Percentiles rank a stretch among this genome's conserved stretches.
Evolutionary conservation across 2,329 filamentous ascomycete species (phyloP).

Genomic region (Akanthomyces muscarius): DNA sequence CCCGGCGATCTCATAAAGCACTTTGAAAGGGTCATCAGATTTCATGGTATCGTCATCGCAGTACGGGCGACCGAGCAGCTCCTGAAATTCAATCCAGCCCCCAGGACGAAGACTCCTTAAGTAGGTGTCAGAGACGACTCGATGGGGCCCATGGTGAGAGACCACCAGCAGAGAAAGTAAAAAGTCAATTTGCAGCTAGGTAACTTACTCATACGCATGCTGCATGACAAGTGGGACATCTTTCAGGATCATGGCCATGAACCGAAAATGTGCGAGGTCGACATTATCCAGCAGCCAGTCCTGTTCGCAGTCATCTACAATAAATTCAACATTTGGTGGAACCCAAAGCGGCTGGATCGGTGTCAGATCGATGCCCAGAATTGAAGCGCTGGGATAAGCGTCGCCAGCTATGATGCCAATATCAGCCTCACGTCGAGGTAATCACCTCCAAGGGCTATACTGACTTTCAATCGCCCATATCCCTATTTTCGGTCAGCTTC

Average conservation of each 20-base stretch:
- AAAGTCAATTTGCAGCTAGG: neutral
- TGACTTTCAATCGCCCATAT: conserved; percentile 51
- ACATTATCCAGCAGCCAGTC: conserved; percentile 54
- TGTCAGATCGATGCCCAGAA: conserved; percentile 41
- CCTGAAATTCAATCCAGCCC: conserved; percentile 51
- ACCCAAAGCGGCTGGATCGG: conserved; percentile 47
- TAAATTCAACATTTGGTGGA: conserved; percentile 57
- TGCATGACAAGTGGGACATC: conserved; percentile 46
- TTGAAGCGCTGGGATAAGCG: conserved; percentile 36
- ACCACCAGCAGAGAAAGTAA: neutral
- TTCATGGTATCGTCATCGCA: conserved; percentile 44
- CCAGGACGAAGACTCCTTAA: conserved; percentile 27
- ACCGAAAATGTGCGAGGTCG: conserved; percentile 53
- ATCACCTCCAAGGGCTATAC: neutral
- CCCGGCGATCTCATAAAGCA: conserved; percentile 31
- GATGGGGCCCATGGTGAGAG: neutral
- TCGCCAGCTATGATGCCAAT: conserved; percentile 33
- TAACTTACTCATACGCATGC: conserved; percentile 32
- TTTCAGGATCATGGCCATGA: conserved; percentile 47
- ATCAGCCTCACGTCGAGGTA: neutral
- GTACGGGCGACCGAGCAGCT: conserved; percentile 37
- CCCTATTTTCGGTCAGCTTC: conserved; percentile 26
- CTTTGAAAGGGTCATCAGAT: conserved; percentile 34
- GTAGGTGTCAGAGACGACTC: neutral
- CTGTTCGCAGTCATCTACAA: conserved; percentile 58